Evolutionary conservation across 2,329 filamentous ascomycete species (phyloP).

Genomic region (Sclerotinia nivalis): DNA sequence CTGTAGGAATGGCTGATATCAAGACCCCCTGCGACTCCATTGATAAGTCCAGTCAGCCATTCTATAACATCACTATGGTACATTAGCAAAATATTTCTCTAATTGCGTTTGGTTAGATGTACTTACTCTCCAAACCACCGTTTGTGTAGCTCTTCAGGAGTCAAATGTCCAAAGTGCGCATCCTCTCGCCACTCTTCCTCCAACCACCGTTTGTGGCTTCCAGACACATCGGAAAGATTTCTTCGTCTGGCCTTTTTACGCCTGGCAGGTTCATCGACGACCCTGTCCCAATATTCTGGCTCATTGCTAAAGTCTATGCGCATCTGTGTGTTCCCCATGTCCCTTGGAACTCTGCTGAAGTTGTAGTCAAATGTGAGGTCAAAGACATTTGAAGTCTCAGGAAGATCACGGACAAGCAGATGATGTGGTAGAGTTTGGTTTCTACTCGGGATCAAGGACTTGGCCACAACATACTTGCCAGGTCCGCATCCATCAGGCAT

Average conservation of each 20-base stretch:
- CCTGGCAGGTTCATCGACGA: background rate
- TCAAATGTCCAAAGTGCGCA: background rate
- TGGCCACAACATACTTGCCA: constrained; percentile 6
- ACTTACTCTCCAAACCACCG: constrained; percentile 15
- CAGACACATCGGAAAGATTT: background rate
- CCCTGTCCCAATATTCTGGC: background rate
- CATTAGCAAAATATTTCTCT: too few relatives aligned
- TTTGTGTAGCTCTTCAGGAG: background rate
- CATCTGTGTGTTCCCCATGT: constrained; percentile 1
- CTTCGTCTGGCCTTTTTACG: background rate
- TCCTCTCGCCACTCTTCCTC: constrained; percentile 6
- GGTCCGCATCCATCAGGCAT: constrained; percentile 22
- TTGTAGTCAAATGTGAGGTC: constrained; percentile 24
- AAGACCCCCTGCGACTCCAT: too few relatives aligned
- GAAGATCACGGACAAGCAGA: background rate
- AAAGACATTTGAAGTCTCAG: background rate
- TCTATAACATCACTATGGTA: background rate
- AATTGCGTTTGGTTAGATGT: too few relatives aligned
- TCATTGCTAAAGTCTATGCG: constrained; percentile 16
- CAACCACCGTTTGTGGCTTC: constrained; percentile 2
- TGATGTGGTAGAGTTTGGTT: constrained; percentile 14
- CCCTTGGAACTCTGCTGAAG: constrained; percentile 7
- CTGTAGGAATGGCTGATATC: too few relatives aligned
- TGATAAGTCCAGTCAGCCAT: background rate
- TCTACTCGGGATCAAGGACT: background rate